Evolutionary conservation across 139 green algal species (phyloP).

Genomic region (Tetraselmis chui): DNA sequence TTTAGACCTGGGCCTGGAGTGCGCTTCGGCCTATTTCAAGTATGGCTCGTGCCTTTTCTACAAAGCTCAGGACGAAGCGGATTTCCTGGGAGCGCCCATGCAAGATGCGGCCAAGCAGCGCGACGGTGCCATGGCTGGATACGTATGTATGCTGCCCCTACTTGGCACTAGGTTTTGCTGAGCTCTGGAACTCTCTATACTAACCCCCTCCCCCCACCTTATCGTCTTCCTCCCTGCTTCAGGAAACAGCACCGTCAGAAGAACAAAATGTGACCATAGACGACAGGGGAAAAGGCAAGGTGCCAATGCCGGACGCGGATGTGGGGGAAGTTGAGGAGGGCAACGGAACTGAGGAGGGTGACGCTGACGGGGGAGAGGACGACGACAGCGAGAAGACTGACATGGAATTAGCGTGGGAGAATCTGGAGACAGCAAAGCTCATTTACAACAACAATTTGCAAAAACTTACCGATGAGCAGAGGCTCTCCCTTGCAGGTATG

Average conservation of each 20-base stretch:
- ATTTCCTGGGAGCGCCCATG: slow-evolving; percentile 47
- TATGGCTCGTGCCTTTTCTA: slow-evolving; percentile 61
- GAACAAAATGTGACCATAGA: neutral
- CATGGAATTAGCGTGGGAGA: slow-evolving; percentile 68
- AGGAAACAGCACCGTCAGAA: slow-evolving; percentile 4
- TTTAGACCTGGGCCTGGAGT: slow-evolving; percentile 42
- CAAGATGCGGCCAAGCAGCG: slow-evolving; percentile 12
- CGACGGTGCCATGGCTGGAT: too few species aligned
- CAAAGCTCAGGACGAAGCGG: slow-evolving; percentile 49
- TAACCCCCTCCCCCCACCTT: too few species aligned
- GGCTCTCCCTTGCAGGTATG: neutral
- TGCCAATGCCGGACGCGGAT: neutral
- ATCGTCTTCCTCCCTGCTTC: neutral
- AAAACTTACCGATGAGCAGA: slow-evolving; percentile 20
- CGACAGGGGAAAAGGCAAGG: slow-evolving; percentile 32
- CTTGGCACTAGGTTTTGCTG: too few species aligned
- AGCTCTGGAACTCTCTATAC: too few species aligned
- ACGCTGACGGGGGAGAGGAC: slow-evolving; percentile 23
- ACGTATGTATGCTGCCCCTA: too few species aligned
- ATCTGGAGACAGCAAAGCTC: slow-evolving; percentile 43
- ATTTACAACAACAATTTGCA: slow-evolving; percentile 25
- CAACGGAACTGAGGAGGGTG: slow-evolving; percentile 20
- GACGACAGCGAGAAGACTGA: slow-evolving; percentile 37
- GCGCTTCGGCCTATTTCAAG: slow-evolving; percentile 52
- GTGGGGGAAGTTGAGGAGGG: slow-evolving; percentile 3